Conservation (phyloP, 2,329 filamentous ascomycete genomes). For the Claviceps sp. region DNA sequence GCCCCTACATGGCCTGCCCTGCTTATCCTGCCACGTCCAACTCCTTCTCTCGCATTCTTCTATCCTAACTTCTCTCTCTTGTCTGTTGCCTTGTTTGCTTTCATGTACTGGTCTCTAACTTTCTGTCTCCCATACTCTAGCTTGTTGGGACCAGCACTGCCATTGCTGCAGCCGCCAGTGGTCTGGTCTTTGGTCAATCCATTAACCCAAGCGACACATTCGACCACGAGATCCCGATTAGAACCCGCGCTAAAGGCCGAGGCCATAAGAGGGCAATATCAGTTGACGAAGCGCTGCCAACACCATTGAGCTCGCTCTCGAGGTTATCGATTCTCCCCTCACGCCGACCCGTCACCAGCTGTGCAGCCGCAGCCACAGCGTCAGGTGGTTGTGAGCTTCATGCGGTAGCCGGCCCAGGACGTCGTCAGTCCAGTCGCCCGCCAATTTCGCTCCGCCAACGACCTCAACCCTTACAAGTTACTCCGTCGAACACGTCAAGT, state of each 20-base stretch:
- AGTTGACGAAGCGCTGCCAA: slow-evolving; percentile 20
- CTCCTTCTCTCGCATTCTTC: background rate
- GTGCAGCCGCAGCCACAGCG: background rate
- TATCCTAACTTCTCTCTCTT: background rate
- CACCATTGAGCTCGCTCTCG: background rate
- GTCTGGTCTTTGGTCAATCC: slow-evolving; percentile 45
- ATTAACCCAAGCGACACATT: slow-evolving; percentile 24
- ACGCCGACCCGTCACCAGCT: slow-evolving; percentile 6
- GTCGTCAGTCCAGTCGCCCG: slow-evolving; percentile 18
- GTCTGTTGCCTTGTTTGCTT: background rate
- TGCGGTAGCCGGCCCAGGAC: slow-evolving; percentile 16
- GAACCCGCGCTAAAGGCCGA: slow-evolving; percentile 3
- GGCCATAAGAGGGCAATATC: slow-evolving; percentile 18
- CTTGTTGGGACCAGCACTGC: slow-evolving; percentile 49
- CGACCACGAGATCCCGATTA: slow-evolving; percentile 12
- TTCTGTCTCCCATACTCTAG: slow-evolving; percentile 21
- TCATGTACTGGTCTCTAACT: slow-evolving; percentile 7
- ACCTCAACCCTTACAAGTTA: slow-evolving; percentile 26
- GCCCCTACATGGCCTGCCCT: background rate
- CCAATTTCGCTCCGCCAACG: slow-evolving; percentile 25
- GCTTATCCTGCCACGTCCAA: background rate
- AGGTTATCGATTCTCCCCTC: slow-evolving; percentile 2
- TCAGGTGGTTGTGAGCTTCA: slow-evolving; percentile 3
- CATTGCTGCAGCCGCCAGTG: slow-evolving; percentile 45
- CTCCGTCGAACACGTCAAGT: slow-evolving; percentile 24